Base-by-base conservation (phyloP, 1,139 yeast genomes). In the Protomyces arabidopsidicola region DNA sequence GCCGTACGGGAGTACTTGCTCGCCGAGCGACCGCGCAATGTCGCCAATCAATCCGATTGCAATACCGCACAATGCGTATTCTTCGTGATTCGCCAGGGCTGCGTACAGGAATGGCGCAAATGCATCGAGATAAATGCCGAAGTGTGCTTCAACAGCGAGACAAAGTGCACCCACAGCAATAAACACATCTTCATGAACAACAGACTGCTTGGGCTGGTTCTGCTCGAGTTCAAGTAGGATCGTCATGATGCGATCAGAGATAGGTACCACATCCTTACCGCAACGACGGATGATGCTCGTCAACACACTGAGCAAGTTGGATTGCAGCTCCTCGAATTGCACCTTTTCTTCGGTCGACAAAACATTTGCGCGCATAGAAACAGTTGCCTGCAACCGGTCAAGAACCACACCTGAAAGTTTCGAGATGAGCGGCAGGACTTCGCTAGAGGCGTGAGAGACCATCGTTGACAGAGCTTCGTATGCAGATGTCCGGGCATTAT, bases 21-120 rank as follows among this genome's bases (percentile, higher is more conserved):
- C 81, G 38, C 96, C 96, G 63, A 95, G 80, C 1, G 97, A 88
- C 72, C 90, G 96, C n/a, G 96, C 84, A 70, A 93, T 86, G 76
- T 93, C 98, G n/a, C 97, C 97, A 66, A 93, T 91, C 66, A 95
- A 82, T 3, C 98, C 98, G 66, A 93, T 90, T 2, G 98, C 96
- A 14, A 96, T 88, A 68, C 82, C 83, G 70, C 96, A 86, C 24
- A 90, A 85, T 53, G 91, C 88, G 8, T 90, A 84, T 57, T 90
- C 96, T 12, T 70, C 69, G 10, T 88, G 84, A 75, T 90, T 91
- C 71, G 84, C 83, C 69, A 93, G 80, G 0, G 96, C 96, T 67
- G 81, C 81, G 22, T 85, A 84, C 74, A 93, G 80, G 74, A 80
- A 90, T 63, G 98, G 98, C 68, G 88, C 79, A 74, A 93, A 89